phyloP scores from a whole-genome alignment of 2,329 filamentous ascomycete genomes.

The Chaetomiaceae sp. region DNA sequence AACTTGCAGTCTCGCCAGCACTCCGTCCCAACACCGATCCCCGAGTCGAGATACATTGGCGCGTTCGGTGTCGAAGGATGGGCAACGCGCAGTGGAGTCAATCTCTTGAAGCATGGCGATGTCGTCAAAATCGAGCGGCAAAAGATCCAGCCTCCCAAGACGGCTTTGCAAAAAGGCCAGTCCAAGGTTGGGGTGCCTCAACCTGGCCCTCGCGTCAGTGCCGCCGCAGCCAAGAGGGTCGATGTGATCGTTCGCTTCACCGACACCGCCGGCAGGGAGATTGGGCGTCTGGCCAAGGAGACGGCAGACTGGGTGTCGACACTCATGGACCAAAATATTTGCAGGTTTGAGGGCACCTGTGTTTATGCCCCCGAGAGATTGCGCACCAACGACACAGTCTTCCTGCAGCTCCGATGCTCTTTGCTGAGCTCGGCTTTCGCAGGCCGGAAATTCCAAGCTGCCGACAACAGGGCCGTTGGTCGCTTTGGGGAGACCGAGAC shows the following conservation, averaged over 20 bases:
- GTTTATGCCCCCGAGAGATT: slow-evolving; percentile 84
- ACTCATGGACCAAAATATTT: slow-evolving; percentile 84
- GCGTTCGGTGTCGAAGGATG: slow-evolving; percentile 89
- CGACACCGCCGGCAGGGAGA: slow-evolving; percentile 70
- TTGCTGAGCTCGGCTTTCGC: slow-evolving; percentile 72
- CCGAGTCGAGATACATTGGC: slow-evolving; percentile 68
- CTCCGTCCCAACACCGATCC: slow-evolving; percentile 28
- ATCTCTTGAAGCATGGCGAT: slow-evolving; percentile 76
- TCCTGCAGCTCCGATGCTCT: slow-evolving; percentile 77
- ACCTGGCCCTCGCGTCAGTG: slow-evolving; percentile 36
- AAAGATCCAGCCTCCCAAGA: slow-evolving; percentile 60
- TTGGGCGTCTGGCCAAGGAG: slow-evolving; percentile 83
- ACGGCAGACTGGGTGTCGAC: slow-evolving; percentile 88
- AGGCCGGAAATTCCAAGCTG: slow-evolving; percentile 54
- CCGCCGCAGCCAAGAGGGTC: slow-evolving; percentile 59
- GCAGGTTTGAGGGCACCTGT: slow-evolving; percentile 79
- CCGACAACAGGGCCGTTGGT: slow-evolving; percentile 65
- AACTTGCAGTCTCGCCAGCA: slow-evolving; percentile 6
- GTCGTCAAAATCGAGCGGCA: slow-evolving; percentile 81
- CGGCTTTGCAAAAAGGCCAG: slow-evolving; percentile 42
- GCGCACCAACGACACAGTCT: slow-evolving; percentile 90
- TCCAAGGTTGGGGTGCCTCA: slow-evolving; percentile 37
- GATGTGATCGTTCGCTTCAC: slow-evolving; percentile 93
- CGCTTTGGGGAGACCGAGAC: slow-evolving; percentile 85
- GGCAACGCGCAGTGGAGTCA: slow-evolving; percentile 78